Conservation (phyloP, 2,329 filamentous ascomycete species). For the Pyrenochaeta sp. region DNA sequence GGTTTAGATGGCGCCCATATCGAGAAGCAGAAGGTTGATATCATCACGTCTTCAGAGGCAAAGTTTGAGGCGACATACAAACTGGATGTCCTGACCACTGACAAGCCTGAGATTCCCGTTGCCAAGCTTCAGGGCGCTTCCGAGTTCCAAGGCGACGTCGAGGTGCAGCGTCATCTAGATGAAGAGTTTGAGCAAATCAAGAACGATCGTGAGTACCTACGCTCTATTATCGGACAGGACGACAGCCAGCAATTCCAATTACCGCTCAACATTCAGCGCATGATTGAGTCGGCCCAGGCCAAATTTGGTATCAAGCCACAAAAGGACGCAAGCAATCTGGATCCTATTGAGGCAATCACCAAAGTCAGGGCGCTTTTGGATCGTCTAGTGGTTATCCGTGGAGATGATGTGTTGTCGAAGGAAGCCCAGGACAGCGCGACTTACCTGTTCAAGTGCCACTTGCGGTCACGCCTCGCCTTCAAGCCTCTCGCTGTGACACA, state of each 20-base stretch:
- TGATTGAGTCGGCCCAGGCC: conserved; percentile 88
- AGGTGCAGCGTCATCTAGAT: conserved; percentile 86
- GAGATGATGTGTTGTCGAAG: conserved; percentile 78
- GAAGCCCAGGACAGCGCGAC: conserved; percentile 92
- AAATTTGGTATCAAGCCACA: conserved; percentile 86
- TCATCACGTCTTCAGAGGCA: conserved; percentile 79
- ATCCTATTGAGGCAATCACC: conserved; percentile 86
- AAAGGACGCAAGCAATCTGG: conserved; percentile 84
- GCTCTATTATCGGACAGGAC: conserved; percentile 70
- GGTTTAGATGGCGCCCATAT: conserved; percentile 93
- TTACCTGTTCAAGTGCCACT: conserved; percentile 87
- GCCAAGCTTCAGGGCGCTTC: conserved; percentile 86
- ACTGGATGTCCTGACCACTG: conserved; percentile 85
- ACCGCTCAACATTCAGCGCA: conserved; percentile 88
- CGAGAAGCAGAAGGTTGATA: conserved; percentile 89
- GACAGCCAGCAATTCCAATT: conserved; percentile 88
- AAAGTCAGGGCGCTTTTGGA: conserved; percentile 78
- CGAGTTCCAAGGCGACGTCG: conserved; percentile 86
- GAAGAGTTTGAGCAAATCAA: conserved; percentile 83
- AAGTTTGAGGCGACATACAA: conserved; percentile 84
- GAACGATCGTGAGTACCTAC: conserved; percentile 78
- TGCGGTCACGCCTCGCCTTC: conserved; percentile 90
- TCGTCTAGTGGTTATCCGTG: conserved; percentile 84
- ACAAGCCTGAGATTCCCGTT: conserved; percentile 67
- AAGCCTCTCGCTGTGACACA: conserved; percentile 89